Percentiles rank a stretch among this genome's conserved stretches.
phyloP scores from a whole-genome alignment of 208 protist genomes.

The Herpetomonas samuelpessoai region DNA sequence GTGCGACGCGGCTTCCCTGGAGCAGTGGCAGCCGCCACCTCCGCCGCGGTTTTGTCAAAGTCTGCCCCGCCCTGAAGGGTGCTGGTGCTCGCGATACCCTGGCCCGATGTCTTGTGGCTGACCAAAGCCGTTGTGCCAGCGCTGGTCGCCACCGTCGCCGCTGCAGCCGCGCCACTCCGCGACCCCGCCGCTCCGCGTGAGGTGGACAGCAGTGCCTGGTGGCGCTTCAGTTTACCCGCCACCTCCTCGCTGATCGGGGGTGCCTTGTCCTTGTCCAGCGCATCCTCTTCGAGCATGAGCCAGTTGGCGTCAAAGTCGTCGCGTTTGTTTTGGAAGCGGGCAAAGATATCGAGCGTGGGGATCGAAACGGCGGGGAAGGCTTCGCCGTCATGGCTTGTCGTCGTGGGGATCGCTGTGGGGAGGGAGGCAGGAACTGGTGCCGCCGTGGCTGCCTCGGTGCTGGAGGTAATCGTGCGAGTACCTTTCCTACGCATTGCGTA shows the following conservation, averaged over 20 bases:
- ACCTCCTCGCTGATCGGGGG: conserved; percentile 35
- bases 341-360: conserved; percentile 61
- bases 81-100: no score
- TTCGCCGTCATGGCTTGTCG: conserved; percentile 8
- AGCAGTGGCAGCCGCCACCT: background rate
- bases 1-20: background rate
- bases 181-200: background rate
- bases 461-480: no score
- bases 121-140: no score
- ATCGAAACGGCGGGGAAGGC: conserved; percentile 22
- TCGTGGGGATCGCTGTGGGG: background rate
- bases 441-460: no score
- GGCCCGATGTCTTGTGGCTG: no score
- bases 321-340: conserved; percentile 55
- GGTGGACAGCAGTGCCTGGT: conserved; percentile 27
- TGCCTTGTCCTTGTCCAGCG: conserved; percentile 7
- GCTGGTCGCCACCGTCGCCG: background rate
- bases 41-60: background rate
- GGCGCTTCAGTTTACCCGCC: conserved; percentile 32
- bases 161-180: background rate
- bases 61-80: background rate
- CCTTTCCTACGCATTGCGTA: no score
- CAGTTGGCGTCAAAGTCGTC: conserved; percentile 71
- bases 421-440: no score
- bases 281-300: conserved; percentile 68